A percentile compares a stretch with the other conserved stretches of the same genome.
Evolutionary conservation across 2,329 filamentous ascomycete species (phyloP).

Genomic region (Parasarocladium wereldwijsianum): DNA sequence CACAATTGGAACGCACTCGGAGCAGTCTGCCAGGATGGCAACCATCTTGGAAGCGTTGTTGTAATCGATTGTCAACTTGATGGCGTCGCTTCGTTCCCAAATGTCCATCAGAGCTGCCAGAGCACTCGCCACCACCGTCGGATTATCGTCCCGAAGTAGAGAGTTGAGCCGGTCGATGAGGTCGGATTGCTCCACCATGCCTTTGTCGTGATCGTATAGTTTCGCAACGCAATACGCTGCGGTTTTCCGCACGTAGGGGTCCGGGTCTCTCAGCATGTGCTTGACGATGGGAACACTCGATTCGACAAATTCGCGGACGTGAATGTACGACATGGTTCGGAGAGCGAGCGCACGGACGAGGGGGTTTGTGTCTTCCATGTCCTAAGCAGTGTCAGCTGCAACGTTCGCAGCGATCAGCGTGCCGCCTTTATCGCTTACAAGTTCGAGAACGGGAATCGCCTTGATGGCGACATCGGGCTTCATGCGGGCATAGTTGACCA

Average conservation of each 20-base stretch:
- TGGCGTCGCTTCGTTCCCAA: conserved; percentile 93
- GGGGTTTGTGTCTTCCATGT: conserved; percentile 88
- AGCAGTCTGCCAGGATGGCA: conserved; percentile 89
- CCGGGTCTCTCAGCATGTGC: conserved; percentile 65
- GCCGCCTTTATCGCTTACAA: no score
- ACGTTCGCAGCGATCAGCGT: no score
- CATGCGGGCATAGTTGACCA: conserved; percentile 93
- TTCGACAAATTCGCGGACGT: conserved; percentile 91
- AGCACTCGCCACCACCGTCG: conserved; percentile 90
- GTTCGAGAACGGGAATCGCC: conserved; percentile 73
- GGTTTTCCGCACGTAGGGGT: conserved; percentile 96
- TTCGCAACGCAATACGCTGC: conserved; percentile 94
- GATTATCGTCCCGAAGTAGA: conserved; percentile 88
- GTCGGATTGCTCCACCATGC: conserved; percentile 79
- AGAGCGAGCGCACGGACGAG: conserved; percentile 83
- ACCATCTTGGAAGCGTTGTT: conserved; percentile 96
- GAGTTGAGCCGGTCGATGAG: conserved; percentile 83
- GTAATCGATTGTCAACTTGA: conserved; percentile 97
- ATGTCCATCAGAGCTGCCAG: conserved; percentile 89
- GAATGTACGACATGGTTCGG: conserved; percentile 93
- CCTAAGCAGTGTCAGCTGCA: conserved; percentile 32
- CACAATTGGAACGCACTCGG: conserved; percentile 57
- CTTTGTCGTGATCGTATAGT: conserved; percentile 88
- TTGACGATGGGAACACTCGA: conserved; percentile 77
- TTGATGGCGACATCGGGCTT: conserved; percentile 90